These are phyloP conservation scores for Talaromyces atroroseus DNA, from an alignment of 2,329 filamentous ascomycete species.

Conservation along the genomic window DNA sequence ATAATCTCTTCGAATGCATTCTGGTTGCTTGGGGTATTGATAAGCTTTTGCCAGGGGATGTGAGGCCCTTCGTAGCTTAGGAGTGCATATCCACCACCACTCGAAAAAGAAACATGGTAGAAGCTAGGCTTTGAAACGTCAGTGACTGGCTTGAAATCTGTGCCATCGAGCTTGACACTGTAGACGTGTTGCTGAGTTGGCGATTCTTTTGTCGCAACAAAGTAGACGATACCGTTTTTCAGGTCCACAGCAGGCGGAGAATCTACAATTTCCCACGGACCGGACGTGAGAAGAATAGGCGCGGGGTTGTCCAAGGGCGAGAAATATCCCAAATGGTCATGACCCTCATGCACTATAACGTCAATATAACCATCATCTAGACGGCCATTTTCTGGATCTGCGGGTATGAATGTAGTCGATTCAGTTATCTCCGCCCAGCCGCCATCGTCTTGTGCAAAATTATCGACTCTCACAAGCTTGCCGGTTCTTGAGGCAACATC, in stretches of 20 bases:
- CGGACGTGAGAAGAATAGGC: slow-evolving; percentile 81
- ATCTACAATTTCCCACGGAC: slow-evolving; percentile 84
- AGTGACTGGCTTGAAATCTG: slow-evolving; percentile 66
- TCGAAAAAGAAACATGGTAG: slow-evolving; percentile 79
- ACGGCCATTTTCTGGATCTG: slow-evolving; percentile 69
- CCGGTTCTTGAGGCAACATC: slow-evolving; percentile 70
- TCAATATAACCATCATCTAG: slow-evolving; percentile 87
- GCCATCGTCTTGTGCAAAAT: slow-evolving; percentile 80
- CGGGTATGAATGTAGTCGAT: slow-evolving; percentile 77
- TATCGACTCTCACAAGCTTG: slow-evolving; percentile 69
- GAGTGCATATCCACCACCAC: slow-evolving; percentile 74
- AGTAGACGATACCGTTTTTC: slow-evolving; percentile 83
- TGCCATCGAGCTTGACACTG: slow-evolving; percentile 77
- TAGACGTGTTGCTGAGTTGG: slow-evolving; percentile 90
- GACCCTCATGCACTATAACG: slow-evolving; percentile 76
- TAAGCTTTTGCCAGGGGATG: slow-evolving; percentile 85
- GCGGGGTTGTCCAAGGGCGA: slow-evolving; percentile 74
- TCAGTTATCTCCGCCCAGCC: slow-evolving; percentile 97
- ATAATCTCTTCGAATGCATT: slow-evolving; percentile 63
- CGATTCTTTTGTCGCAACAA: slow-evolving; percentile 77
- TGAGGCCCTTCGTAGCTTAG: slow-evolving; percentile 77
- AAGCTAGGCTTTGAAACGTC: slow-evolving; percentile 69
- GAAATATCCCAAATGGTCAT: slow-evolving; percentile 91
- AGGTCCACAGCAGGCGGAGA: slow-evolving; percentile 82
- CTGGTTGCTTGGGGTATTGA: slow-evolving; percentile 66